Conservation (phyloP, 192 early-diverging fungal species). For the Piromyces finnis region DNA sequence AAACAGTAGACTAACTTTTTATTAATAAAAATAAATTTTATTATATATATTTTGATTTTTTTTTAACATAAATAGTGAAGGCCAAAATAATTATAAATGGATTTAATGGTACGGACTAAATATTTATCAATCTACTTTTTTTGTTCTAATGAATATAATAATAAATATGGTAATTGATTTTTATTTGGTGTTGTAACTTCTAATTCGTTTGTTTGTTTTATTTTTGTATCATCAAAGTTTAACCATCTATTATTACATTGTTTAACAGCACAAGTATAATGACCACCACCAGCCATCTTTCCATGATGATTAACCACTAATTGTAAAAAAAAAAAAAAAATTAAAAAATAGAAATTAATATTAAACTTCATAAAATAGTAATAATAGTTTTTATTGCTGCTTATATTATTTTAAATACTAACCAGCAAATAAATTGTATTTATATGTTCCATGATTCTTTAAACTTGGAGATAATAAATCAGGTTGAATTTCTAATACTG, state of each 20-base stretch:
- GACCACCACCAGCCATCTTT: constrained; percentile 63
- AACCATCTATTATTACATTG: constrained; percentile 60
- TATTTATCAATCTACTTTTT: too few species aligned
- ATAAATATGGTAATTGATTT: background rate
- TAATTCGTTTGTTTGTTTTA: constrained; percentile 27
- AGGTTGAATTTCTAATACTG: background rate
- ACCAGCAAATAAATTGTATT: constrained; percentile 61
- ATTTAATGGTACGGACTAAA: too few species aligned
- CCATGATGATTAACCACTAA: constrained; percentile 94
- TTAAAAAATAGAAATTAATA: too few species aligned
- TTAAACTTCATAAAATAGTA: too few species aligned
- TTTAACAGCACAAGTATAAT: constrained; percentile 89
- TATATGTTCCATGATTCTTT: background rate
- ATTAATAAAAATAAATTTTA: too few species aligned
- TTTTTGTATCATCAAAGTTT: constrained; percentile 75
- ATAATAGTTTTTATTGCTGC: background rate
- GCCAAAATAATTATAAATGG: too few species aligned
- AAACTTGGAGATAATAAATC: background rate
- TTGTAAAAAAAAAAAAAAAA: background rate
- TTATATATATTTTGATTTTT: too few species aligned
- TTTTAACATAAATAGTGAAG: too few species aligned
- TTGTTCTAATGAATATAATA: background rate
- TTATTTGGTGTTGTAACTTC: constrained; percentile 21
- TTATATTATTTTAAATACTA: constrained; percentile 3
- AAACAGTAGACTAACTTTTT: too few species aligned